These are phyloP conservation scores for Zostera marina DNA, from an alignment of 116 monocot species.

Conservation along the genomic window DNA sequence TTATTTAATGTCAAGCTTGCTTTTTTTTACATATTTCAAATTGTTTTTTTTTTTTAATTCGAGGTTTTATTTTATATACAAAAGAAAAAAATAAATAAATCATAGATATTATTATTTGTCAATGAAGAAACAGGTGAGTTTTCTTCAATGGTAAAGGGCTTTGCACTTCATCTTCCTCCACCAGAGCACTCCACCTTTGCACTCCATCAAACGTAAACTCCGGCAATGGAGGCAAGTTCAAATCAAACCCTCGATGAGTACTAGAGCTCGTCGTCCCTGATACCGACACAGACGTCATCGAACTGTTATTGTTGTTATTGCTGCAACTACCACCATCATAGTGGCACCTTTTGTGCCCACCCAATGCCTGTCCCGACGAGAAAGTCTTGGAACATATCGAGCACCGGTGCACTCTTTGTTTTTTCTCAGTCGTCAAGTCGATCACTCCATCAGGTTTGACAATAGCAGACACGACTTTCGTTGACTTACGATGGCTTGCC, in stretches of 20 bases:
- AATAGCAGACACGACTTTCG: too few species aligned
- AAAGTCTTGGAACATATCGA: constrained; percentile 36
- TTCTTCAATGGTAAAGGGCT: constrained; percentile 62
- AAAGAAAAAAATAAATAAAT: too few species aligned
- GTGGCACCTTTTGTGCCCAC: constrained; percentile 76
- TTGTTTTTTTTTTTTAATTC: too few species aligned
- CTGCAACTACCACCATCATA: constrained; percentile 35
- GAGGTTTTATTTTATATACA: too few species aligned
- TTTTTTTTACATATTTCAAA: too few species aligned
- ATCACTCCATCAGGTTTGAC: not conserved
- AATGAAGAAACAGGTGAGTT: not conserved
- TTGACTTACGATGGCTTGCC: constrained; percentile 53
- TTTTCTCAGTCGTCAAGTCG: not conserved
- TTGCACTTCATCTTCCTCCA: constrained; percentile 48
- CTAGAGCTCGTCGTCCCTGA: constrained; percentile 1
- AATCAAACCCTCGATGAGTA: constrained; percentile 20
- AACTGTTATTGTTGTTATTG: not conserved
- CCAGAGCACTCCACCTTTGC: constrained; percentile 11
- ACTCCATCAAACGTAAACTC: constrained; percentile 14
- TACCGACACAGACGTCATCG: constrained; percentile 1
- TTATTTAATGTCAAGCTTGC: too few species aligned
- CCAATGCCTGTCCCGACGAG: constrained; percentile 73
- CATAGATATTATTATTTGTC: too few species aligned
- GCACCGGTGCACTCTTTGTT: constrained; percentile 33
- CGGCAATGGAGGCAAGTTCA: constrained; percentile 38